Evolutionary conservation across 805 yeast genomes (phyloP).

Genomic region (Wickerhamiella qilinensis): DNA sequence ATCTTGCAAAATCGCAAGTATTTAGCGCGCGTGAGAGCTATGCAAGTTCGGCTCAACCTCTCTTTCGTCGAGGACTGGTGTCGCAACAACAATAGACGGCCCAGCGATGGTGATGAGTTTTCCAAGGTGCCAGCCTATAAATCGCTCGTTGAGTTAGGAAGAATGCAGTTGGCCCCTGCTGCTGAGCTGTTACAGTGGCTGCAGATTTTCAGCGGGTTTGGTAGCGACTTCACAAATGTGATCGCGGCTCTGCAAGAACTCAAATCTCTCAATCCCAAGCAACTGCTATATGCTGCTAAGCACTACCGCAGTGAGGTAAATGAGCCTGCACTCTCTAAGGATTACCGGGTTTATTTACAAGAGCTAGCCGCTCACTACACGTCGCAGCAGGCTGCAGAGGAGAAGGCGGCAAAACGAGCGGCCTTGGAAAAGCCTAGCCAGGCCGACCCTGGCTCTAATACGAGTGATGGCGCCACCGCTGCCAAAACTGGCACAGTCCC

Average conservation of each 20-base stretch:
- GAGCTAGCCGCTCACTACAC: slow-evolving; percentile 20
- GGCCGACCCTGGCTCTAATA: background rate
- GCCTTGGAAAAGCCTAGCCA: slow-evolving; percentile 1
- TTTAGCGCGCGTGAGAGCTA: slow-evolving; percentile 66
- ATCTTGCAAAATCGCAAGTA: slow-evolving; percentile 52
- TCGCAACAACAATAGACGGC: slow-evolving; percentile 43
- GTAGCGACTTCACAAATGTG: slow-evolving; percentile 29
- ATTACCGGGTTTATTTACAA: slow-evolving; percentile 30
- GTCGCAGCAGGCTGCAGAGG: slow-evolving; percentile 10
- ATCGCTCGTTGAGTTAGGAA: slow-evolving; percentile 48
- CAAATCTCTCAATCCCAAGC: slow-evolving; percentile 49
- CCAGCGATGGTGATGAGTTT: slow-evolving; percentile 21
- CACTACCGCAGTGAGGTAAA: slow-evolving; percentile 73
- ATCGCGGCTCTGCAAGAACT: slow-evolving; percentile 34
- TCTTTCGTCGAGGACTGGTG: slow-evolving; percentile 92
- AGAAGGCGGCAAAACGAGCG: slow-evolving; percentile 1
- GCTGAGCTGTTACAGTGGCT: slow-evolving; percentile 78
- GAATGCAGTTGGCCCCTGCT: slow-evolving; percentile 50
- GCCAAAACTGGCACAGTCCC: background rate
- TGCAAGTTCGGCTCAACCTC: slow-evolving; percentile 75
- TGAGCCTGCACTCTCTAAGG: slow-evolving; percentile 49
- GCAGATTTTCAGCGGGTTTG: slow-evolving; percentile 64
- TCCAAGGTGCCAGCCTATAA: slow-evolving; percentile 26
- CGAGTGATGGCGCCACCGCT: background rate
- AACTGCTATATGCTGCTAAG: slow-evolving; percentile 52